These are phyloP conservation scores for Ganoderma meredithae DNA, from an alignment of 1,284 basidiomycete species.

Conservation along the genomic window DNA sequence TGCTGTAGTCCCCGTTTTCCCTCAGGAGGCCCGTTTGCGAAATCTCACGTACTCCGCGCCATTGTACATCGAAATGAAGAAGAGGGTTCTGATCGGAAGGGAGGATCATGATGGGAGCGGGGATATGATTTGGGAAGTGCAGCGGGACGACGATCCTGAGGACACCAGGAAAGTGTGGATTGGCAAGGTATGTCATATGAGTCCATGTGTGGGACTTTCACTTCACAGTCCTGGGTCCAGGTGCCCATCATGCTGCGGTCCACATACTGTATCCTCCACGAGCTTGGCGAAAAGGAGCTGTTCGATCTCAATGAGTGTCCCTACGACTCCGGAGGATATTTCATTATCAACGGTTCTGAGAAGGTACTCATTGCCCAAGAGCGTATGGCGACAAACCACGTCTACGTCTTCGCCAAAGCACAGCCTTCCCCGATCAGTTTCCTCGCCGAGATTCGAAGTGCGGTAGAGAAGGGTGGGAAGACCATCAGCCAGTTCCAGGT, in stretches of 20 bases:
- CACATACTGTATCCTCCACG: constrained; percentile 92
- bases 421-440: constrained; percentile 97
- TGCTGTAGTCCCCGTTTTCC: constrained; percentile 91
- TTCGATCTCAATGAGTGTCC: constrained; percentile 97
- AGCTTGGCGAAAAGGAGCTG: constrained; percentile 80
- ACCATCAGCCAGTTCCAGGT: constrained; percentile 98
- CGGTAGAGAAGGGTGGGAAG: constrained; percentile 98
- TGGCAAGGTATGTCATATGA: constrained; percentile 78
- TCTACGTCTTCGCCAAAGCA: constrained; percentile 99
- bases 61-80: constrained; percentile 95
- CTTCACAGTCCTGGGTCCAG: constrained; percentile 48
- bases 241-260: constrained; percentile 98
- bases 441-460: constrained; percentile 96
- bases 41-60: constrained; percentile 97
- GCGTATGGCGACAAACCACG: constrained; percentile 99
- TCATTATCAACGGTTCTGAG: constrained; percentile 99
- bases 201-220: constrained; percentile 11
- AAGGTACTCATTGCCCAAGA: constrained; percentile 99
- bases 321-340: constrained; percentile 98
- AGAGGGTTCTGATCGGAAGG: constrained; percentile 81
- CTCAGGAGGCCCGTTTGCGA: constrained; percentile 95
- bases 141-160: constrained; percentile 68
- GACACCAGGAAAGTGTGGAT: constrained; percentile 93
- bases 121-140: constrained; percentile 84
- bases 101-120: constrained; percentile 85